Conservation (phyloP, 371 early-diverging fungal genomes). For the Mucor sp. region DNA sequence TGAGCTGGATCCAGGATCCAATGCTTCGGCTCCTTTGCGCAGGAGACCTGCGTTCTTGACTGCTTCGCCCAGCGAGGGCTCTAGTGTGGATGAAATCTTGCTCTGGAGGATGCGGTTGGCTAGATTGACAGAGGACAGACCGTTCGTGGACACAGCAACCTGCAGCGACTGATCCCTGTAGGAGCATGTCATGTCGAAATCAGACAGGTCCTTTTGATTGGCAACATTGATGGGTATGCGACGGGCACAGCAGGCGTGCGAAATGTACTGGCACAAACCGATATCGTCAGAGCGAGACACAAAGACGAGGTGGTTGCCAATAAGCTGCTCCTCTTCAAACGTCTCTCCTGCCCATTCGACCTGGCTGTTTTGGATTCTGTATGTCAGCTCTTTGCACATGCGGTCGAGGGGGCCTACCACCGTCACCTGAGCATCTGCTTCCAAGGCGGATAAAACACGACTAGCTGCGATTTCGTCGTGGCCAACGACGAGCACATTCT, state of each 20-base stretch:
- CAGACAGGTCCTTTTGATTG: slow-evolving; percentile 74
- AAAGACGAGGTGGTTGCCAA: slow-evolving; percentile 24
- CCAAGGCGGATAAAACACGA: slow-evolving; percentile 64
- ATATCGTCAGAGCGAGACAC: slow-evolving; percentile 32
- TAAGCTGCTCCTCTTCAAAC: slow-evolving; percentile 8
- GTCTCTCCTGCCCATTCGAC: slow-evolving; percentile 39
- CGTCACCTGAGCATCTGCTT: slow-evolving; percentile 68
- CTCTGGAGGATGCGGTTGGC: slow-evolving; percentile 66
- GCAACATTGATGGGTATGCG: slow-evolving; percentile 77
- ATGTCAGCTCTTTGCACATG: slow-evolving; percentile 55
- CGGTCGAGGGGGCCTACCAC: slow-evolving; percentile 43
- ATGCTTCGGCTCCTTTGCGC: slow-evolving; percentile 50
- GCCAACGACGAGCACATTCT: slow-evolving; percentile 68
- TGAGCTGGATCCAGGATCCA: slow-evolving; percentile 53
- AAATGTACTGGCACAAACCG: slow-evolving; percentile 12
- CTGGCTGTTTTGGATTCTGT: slow-evolving; percentile 49
- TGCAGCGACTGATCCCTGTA: slow-evolving; percentile 72
- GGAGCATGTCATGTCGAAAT: slow-evolving; percentile 79
- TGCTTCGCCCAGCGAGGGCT: slow-evolving; percentile 58
- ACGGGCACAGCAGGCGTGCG: slow-evolving; percentile 45
- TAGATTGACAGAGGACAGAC: slow-evolving; percentile 66
- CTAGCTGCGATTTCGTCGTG: slow-evolving; percentile 64
- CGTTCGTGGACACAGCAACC: slow-evolving; percentile 79
- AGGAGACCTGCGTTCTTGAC: slow-evolving; percentile 62
- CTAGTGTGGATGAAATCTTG: slow-evolving; percentile 54